Conservation (phyloP, 257 asterid genomes). For the Nicotiana noctiflora region DNA sequence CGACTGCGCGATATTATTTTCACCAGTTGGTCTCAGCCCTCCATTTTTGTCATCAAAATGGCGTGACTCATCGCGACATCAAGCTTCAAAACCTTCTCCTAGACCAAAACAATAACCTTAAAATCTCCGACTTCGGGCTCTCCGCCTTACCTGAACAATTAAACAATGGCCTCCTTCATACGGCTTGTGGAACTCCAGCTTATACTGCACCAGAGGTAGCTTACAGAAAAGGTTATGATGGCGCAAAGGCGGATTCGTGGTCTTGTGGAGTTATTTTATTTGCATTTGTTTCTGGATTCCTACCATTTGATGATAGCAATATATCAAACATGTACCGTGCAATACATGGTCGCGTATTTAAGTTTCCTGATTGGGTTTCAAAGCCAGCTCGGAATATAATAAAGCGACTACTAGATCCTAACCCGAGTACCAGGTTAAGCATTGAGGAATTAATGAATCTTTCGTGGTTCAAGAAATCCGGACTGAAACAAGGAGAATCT, state of each 20-base stretch:
- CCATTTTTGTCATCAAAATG: constrained; percentile 65
- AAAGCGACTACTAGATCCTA: constrained; percentile 61
- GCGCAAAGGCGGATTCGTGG: constrained; percentile 91
- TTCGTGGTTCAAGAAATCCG: constrained; percentile 62
- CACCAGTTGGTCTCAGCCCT: constrained; percentile 71
- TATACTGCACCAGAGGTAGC: constrained; percentile 86
- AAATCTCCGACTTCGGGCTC: constrained; percentile 81
- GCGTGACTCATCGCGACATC: constrained; percentile 75
- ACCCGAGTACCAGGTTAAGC: constrained; percentile 48
- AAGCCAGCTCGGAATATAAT: constrained; percentile 51
- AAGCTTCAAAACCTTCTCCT: constrained; percentile 88
- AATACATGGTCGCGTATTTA: constrained; percentile 43
- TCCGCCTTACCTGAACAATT: constrained; percentile 79
- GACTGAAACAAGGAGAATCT: not conserved
- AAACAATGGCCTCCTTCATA: constrained; percentile 46
- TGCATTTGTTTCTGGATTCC: constrained; percentile 48
- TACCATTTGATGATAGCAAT: constrained; percentile 66
- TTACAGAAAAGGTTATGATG: constrained; percentile 58
- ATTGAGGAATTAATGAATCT: constrained; percentile 52
- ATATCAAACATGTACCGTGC: constrained; percentile 64
- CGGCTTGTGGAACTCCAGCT: constrained; percentile 89
- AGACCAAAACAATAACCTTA: constrained; percentile 42
- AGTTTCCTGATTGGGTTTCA: constrained; percentile 62
- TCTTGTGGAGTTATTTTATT: constrained; percentile 75
- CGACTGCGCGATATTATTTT: constrained; percentile 49